phyloP scores from a whole-genome alignment of 2,329 filamentous ascomycete genomes.

The Pseudogymnoascus sp. region DNA sequence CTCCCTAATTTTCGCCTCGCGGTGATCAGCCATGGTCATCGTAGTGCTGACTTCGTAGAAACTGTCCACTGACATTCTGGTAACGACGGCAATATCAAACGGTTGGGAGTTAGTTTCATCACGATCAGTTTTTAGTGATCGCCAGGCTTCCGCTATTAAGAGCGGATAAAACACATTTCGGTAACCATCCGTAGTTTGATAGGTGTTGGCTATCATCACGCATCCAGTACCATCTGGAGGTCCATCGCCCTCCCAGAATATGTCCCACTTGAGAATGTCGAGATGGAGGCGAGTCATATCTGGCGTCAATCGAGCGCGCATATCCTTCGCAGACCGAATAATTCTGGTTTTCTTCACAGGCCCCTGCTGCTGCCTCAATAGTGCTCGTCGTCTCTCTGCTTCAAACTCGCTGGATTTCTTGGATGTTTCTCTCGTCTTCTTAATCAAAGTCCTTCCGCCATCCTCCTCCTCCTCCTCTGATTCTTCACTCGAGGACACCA shows the following conservation, averaged over 20 bases:
- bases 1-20: slow-evolving; percentile 65
- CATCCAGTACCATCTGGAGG: slow-evolving; percentile 71
- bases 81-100: slow-evolving; percentile 81
- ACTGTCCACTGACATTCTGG: slow-evolving; percentile 80
- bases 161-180: slow-evolving; percentile 85
- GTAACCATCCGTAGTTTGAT: slow-evolving; percentile 68
- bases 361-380: slow-evolving; percentile 48
- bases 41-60: slow-evolving; percentile 86
- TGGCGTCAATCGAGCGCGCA: slow-evolving; percentile 84
- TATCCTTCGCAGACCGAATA: slow-evolving; percentile 78
- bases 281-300: slow-evolving; percentile 79
- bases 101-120: slow-evolving; percentile 74
- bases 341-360: slow-evolving; percentile 80
- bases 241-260: slow-evolving; percentile 80
- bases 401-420: slow-evolving; percentile 34
- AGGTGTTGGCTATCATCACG: slow-evolving; percentile 66
- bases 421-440: slow-evolving; percentile 33
- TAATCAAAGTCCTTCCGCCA: slow-evolving; percentile 46
- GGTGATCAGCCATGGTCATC: slow-evolving; percentile 61
- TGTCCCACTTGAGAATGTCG: slow-evolving; percentile 86
- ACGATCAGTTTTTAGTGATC: slow-evolving; percentile 80
- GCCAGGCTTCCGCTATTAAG: slow-evolving; percentile 89
- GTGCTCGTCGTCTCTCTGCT: slow-evolving; percentile 36
- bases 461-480: slow-evolving; percentile 67
- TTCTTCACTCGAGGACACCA: slow-evolving; percentile 63